phyloP scores from a whole-genome alignment of 2,329 filamentous ascomycete genomes.

The Aureobasidium sp. region DNA sequence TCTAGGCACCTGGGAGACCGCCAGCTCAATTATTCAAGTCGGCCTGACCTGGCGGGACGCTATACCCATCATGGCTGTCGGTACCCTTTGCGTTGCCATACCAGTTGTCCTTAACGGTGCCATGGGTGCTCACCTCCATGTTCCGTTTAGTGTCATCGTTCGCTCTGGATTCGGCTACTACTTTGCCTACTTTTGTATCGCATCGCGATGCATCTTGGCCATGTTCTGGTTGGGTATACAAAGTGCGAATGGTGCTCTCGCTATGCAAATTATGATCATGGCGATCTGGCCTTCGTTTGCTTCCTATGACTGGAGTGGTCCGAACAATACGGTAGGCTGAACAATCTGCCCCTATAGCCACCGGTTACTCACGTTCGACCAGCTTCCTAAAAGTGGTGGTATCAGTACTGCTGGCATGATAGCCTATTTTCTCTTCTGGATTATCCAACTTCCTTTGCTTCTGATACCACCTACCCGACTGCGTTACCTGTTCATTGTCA shows the following conservation, averaged over 20 bases:
- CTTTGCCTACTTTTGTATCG: conserved; percentile 49
- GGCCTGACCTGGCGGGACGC: conserved; percentile 51
- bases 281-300: conserved; percentile 47
- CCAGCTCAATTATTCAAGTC: conserved; percentile 41
- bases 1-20: conserved; percentile 31
- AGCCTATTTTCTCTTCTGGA: conserved; percentile 53
- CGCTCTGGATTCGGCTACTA: conserved; percentile 53
- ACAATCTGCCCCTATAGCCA: not conserved
- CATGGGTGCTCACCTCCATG: conserved; percentile 44
- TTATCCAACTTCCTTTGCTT: conserved; percentile 48
- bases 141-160: conserved; percentile 51
- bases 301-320: conserved; percentile 21
- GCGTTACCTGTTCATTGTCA: conserved; percentile 46
- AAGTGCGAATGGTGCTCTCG: conserved; percentile 55
- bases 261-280: conserved; percentile 45
- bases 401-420: conserved; percentile 52
- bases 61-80: conserved; percentile 44
- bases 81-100: conserved; percentile 47
- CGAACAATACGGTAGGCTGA: conserved; percentile 2
- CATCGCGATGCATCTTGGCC: conserved; percentile 48
- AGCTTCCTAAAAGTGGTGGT: conserved; percentile 44
- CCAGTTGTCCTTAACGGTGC: conserved; percentile 55
- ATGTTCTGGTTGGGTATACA: conserved; percentile 62
- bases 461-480: conserved; percentile 51
- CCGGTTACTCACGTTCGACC: conserved; percentile 31